A percentile compares a stretch with the other conserved stretches of the same genome.
phyloP scores from a whole-genome alignment of 306 rosid species.

The Lupinus albus region DNA sequence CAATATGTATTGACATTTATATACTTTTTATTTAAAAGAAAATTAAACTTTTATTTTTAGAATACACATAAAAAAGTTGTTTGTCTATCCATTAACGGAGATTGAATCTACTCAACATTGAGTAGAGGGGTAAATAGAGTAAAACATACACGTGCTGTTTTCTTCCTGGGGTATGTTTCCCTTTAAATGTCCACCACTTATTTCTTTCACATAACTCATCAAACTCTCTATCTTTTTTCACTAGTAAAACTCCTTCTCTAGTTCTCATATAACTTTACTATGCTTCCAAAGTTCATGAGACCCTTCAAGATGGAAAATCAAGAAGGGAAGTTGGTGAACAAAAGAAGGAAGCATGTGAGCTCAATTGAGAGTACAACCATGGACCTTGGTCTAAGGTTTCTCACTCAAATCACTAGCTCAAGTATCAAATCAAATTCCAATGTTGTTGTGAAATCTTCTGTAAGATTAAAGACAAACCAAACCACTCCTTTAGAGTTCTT shows the following conservation, averaged over 20 bases:
- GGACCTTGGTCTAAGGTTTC: slow-evolving; percentile 51
- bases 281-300: slow-evolving; percentile 39
- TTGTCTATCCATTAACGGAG: no score
- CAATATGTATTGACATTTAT: no score
- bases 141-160: slow-evolving; percentile 4
- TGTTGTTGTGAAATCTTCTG: slow-evolving; percentile 45
- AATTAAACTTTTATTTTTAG: no score
- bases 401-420: slow-evolving; percentile 42
- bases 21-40: no score
- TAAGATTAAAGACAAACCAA: slow-evolving; percentile 36
- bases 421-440: slow-evolving; percentile 42
- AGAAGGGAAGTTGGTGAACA: slow-evolving; percentile 29
- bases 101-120: no score
- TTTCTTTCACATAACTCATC: slow-evolving; percentile 33
- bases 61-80: no score
- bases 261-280: neutral
- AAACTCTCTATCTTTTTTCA: neutral
- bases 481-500: slow-evolving; percentile 28
- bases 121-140: slow-evolving; percentile 14
- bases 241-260: neutral
- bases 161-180: slow-evolving; percentile 2
- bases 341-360: slow-evolving; percentile 31
- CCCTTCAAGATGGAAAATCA: slow-evolving; percentile 36
- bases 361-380: slow-evolving; percentile 8
- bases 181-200: slow-evolving; percentile 43